These are phyloP conservation scores for Aspergillus cavernicola DNA, from an alignment of 495 filamentous ascomycete species.

Conservation along the genomic window DNA sequence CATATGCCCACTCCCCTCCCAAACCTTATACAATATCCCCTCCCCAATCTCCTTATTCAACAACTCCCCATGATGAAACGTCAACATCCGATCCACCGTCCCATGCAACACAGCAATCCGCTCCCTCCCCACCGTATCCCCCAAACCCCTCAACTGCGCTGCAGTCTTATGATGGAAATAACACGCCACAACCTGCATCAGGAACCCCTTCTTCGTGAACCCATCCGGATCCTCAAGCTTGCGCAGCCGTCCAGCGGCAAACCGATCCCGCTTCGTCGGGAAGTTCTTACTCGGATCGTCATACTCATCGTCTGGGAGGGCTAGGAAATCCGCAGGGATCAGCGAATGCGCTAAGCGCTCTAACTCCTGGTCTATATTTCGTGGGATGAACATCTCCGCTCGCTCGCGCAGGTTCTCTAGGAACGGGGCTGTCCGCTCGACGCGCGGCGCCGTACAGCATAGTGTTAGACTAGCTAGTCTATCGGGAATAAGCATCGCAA, in stretches of 20 bases:
- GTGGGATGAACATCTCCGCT: conserved; percentile 60
- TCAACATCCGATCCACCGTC: conserved; percentile 70
- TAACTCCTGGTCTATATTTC: conserved; percentile 56
- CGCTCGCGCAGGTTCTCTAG: conserved; percentile 65
- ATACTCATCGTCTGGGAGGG: conserved; percentile 55
- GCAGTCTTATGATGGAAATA: conserved; percentile 72
- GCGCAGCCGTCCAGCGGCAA: conserved; percentile 67
- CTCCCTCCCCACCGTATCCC: conserved; percentile 61
- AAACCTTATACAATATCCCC: conserved; percentile 49
- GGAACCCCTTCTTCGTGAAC: conserved; percentile 63
- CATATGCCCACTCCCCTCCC: conserved; percentile 68
- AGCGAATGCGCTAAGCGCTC: conserved; percentile 51
- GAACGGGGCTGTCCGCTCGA: conserved; percentile 60
- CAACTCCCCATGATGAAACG: conserved; percentile 57
- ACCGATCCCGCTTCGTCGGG: conserved; percentile 71
- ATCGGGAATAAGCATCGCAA: conserved; percentile 58
- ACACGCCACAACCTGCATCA: conserved; percentile 74
- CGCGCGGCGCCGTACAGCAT: conserved; percentile 62
- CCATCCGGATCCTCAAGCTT: conserved; percentile 54
- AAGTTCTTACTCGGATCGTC: conserved; percentile 48
- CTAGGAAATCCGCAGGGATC: conserved; percentile 60
- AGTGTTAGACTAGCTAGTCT: conserved; percentile 64
- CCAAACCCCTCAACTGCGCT: conserved; percentile 59
- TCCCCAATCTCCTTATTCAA: conserved; percentile 50
- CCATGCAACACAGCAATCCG: conserved; percentile 75